Percentiles rank a stretch among this genome's conserved stretches.
Conservation (phyloP, 352 stramenopile genomes). For the Pythium guiyangense region DNA sequence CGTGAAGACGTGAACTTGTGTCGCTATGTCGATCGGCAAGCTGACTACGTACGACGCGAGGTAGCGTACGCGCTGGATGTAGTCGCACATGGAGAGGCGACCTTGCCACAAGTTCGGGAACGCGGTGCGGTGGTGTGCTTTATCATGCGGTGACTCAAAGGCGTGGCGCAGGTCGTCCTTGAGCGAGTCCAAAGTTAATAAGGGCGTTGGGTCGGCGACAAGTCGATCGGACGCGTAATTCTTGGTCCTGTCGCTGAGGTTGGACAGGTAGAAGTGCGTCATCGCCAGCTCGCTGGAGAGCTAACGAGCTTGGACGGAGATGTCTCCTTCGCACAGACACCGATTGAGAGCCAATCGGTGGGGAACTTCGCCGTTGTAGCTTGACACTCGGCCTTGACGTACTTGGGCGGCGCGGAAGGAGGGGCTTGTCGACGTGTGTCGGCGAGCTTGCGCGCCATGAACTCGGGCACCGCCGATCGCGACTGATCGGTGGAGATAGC, state of each 20-base stretch:
- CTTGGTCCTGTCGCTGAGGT: too few species aligned
- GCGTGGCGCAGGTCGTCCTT: too few species aligned
- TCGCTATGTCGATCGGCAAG: conserved; percentile 14
- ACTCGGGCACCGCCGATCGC: too few species aligned
- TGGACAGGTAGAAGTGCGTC: too few species aligned
- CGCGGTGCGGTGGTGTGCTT: too few species aligned
- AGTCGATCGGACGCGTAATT: too few species aligned
- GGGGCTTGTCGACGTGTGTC: too few species aligned
- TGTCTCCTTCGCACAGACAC: conserved; percentile 20
- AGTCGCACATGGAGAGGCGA: too few species aligned
- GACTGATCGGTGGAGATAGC: background rate
- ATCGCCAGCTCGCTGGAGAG: too few species aligned
- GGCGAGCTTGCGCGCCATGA: background rate
- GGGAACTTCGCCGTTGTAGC: conserved; percentile 15
- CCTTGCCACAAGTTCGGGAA: too few species aligned
- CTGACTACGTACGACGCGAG: conserved; percentile 15
- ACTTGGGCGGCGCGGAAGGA: conserved; percentile 5
- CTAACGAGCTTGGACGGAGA: conserved; percentile 17
- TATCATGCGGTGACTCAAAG: too few species aligned
- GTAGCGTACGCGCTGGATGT: conserved; percentile 17
- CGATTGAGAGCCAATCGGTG: conserved; percentile 11
- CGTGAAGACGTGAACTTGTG: conserved; percentile 22
- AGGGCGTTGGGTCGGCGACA: conserved; percentile 10
- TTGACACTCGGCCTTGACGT: conserved; percentile 25
- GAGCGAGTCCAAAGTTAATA: too few species aligned